Base-by-base conservation (phyloP, 805 yeast species). In the Teunomyces tritomae region DNA sequence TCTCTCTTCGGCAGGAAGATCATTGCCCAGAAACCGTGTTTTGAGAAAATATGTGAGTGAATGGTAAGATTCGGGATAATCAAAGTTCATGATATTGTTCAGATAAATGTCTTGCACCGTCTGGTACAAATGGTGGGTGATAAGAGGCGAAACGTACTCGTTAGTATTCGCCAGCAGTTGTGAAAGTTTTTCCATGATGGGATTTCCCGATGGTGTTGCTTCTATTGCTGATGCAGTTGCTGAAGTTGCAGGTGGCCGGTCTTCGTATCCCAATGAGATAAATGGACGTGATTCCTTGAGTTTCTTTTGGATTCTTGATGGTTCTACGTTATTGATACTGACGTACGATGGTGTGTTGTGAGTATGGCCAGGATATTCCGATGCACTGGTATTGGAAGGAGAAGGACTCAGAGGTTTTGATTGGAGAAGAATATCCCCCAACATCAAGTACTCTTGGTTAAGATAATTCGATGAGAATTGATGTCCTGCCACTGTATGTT, bases 1-100 rank as follows among this genome's bases (percentile, higher is more conserved):
- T 43, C 58, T 61, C 43, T 64, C 68, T n/a, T 58, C 65, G 11
- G 50, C 53, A 5, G 66, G 42, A 54, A 71, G 28, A 62, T 68
- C 69, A 60, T 72, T 53, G 48, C 87, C 91, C 57, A 64, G 64
- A 76, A 83, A 83, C 49, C 88, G 58, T 43, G 61, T 61, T 53
- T 78, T 79, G 50, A 83, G 65, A 54, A 83, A 83, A 24, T 71
- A 64, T 37, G 84, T 82, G 47, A 83, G 70, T 20, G 78, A 78
- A 61, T 83, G 87, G 58, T 82, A 83, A 44, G 82, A 82, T 51
- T 72, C 76, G 3, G 88, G 85, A 58, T 83, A 83, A 51, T 81
- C 82, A 56, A 80, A 83, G 44, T 83, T 77, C 45, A 73, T 73
- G 45, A 69, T 65, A 55, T 56, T 76, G 64, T 61, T 77, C 46